Conservation (phyloP, 805 yeast species). For the Wickerhamomyces pijperi region DNA sequence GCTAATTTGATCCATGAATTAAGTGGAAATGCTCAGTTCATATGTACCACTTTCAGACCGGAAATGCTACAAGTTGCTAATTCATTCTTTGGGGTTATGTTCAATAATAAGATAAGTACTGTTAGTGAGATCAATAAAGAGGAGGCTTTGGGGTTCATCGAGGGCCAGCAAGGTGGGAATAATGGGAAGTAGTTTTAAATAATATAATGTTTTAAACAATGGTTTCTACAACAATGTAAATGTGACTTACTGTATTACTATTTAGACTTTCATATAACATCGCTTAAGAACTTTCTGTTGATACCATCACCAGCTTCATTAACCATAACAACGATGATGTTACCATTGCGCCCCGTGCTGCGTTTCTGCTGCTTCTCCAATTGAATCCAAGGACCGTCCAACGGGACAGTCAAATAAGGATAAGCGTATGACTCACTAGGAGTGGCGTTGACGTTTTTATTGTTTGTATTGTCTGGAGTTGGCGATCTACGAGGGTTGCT, state of each 20-base stretch:
- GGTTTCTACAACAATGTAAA: no score
- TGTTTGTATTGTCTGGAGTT: constrained; percentile 36
- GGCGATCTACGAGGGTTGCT: not conserved
- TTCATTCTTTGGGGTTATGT: constrained; percentile 80
- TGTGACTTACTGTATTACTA: no score
- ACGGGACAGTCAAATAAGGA: constrained; percentile 54
- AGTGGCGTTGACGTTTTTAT: constrained; percentile 15
- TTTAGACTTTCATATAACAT: not conserved
- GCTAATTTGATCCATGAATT: constrained; percentile 62
- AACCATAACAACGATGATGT: not conserved
- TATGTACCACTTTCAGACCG: constrained; percentile 92
- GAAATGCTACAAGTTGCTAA: constrained; percentile 86
- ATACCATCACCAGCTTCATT: not conserved
- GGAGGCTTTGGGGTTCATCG: constrained; percentile 77
- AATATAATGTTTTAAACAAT: no score
- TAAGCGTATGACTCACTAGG: constrained; percentile 54
- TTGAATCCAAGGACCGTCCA: constrained; percentile 83
- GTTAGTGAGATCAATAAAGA: constrained; percentile 59
- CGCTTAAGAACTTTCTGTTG: not conserved
- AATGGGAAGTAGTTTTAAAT: no score
- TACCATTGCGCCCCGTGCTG: not conserved
- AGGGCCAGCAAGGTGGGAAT: constrained; percentile 36
- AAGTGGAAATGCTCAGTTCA: constrained; percentile 70
- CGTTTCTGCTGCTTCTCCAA: constrained; percentile 27
- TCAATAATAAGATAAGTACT: constrained; percentile 69